Evolutionary conservation across 2,329 filamentous ascomycete genomes (phyloP), one percentile per base, ranked within the genome.

Genomic region (Talaromyces pinophilus): DNA sequence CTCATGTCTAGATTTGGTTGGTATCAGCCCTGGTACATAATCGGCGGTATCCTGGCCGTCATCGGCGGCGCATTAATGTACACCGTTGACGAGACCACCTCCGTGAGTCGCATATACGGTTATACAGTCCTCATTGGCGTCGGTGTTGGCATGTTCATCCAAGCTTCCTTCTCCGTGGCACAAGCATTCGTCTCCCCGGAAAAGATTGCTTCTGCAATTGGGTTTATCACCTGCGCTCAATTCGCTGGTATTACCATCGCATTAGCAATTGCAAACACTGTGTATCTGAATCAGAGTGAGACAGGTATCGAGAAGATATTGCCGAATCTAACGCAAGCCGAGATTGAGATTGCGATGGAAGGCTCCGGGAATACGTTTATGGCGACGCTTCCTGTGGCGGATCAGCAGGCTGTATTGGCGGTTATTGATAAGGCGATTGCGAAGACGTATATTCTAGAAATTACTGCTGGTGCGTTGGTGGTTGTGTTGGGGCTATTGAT

Each of bases 21-120:
- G 48, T 73, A 72, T 61, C 65, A 68, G 50, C 70, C 71, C 5
- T 75, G 71, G 72, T 75, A 72, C 66, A 40, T 75, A 8, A 50
- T 71, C 35, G 73, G 72, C 2, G 69, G 66, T 2, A 64, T 67
- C 17, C 65, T 75, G 6, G 68, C 63, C 5, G 44, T 75, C 3
- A 69, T 72, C n/a, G 74, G 74, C 10, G 62, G 67, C 25, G 70
- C 69, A 2, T 64, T 73, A 10, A 55, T 72, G 48, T 70, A 65
- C 35, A 73, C 69, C 15, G 67, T 73, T 13, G 59, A 63, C 6
- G 35, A 55, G 15, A 46, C 62, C 10, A 75, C 71, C 5, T 65
- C 64, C 3, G 55, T 44, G n/a, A 65, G 69, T 19, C 59, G 60
- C 1, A 67, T 75, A 33, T 76, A 76, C 42, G 74, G 73, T 3